Conservation (phyloP, 2,329 filamentous ascomycete genomes). For the Fusarium sp. region DNA sequence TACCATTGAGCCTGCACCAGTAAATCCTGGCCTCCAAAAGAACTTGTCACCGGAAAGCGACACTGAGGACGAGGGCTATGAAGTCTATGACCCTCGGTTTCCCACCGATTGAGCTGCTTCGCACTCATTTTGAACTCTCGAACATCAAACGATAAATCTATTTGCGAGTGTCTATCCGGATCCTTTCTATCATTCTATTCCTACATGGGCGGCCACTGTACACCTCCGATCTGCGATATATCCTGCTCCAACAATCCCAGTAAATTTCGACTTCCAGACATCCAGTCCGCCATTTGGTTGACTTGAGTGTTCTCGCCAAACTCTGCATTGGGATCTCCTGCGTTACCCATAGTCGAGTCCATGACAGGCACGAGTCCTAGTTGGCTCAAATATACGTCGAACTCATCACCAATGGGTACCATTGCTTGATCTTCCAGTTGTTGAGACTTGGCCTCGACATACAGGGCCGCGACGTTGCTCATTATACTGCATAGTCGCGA, state of each 20-base stretch:
- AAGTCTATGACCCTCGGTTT: conserved; percentile 71
- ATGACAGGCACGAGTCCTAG: conserved; percentile 68
- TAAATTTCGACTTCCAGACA: conserved; percentile 73
- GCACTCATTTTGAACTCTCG: neutral
- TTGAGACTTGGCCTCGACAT: conserved; percentile 69
- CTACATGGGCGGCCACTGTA: conserved; percentile 49
- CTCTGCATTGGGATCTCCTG: conserved; percentile 33
- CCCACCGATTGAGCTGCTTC: conserved; percentile 67
- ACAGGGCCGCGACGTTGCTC: conserved; percentile 69
- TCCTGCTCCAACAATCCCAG: conserved; percentile 74
- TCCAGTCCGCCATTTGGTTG: conserved; percentile 72
- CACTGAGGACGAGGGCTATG: conserved; percentile 77
- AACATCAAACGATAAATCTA: neutral
- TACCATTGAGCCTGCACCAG: conserved; percentile 33
- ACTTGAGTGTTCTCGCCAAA: conserved; percentile 47
- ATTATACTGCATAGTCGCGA: conserved; percentile 73
- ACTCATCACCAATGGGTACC: conserved; percentile 66
- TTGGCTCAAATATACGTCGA: conserved; percentile 73
- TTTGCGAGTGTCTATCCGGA: conserved; percentile 8
- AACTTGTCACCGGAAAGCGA: conserved; percentile 64
- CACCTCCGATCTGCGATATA: conserved; percentile 58
- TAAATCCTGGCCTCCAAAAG: conserved; percentile 40
- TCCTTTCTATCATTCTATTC: neutral
- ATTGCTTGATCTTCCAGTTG: conserved; percentile 60
- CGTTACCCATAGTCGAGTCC: conserved; percentile 43